phyloP scores from a whole-genome alignment of 164 flowering plant species.

The Umbellularia californica region DNA sequence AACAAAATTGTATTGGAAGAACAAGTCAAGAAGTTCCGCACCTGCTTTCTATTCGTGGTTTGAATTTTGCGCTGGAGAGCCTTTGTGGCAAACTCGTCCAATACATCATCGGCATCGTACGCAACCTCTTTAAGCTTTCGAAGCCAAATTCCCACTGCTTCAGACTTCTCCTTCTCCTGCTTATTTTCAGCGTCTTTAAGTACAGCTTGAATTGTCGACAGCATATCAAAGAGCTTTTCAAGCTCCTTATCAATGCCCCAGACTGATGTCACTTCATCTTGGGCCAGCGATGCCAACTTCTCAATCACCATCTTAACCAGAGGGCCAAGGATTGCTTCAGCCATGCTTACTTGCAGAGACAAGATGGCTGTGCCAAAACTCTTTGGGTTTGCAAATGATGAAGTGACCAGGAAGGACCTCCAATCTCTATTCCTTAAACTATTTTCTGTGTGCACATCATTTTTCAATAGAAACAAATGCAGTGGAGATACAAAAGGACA shows the following conservation, averaged over 20 bases:
- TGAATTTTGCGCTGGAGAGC: background rate
- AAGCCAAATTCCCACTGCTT: background rate
- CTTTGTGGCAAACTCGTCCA: slow-evolving; percentile 1
- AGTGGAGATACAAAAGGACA: no score
- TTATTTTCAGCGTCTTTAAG: slow-evolving; percentile 5
- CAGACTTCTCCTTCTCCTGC: background rate
- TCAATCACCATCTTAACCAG: background rate
- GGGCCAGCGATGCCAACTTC: background rate
- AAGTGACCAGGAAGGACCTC: no score
- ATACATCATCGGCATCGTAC: slow-evolving; percentile 8
- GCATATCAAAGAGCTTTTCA: background rate
- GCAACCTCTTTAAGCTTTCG: slow-evolving; percentile 4
- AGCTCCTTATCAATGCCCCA: background rate
- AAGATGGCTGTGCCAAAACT: background rate
- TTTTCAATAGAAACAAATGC: no score
- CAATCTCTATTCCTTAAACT: no score
- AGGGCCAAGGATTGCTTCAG: background rate
- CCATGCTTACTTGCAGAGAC: background rate
- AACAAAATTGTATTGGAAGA: background rate
- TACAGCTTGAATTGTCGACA: background rate
- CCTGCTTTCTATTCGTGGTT: background rate
- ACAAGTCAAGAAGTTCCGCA: no score
- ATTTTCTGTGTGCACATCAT: no score
- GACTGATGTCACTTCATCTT: background rate
- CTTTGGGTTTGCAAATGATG: no score